Conservation (phyloP, 768 basidiomycete species). For the Hirschioporus abietinus region DNA sequence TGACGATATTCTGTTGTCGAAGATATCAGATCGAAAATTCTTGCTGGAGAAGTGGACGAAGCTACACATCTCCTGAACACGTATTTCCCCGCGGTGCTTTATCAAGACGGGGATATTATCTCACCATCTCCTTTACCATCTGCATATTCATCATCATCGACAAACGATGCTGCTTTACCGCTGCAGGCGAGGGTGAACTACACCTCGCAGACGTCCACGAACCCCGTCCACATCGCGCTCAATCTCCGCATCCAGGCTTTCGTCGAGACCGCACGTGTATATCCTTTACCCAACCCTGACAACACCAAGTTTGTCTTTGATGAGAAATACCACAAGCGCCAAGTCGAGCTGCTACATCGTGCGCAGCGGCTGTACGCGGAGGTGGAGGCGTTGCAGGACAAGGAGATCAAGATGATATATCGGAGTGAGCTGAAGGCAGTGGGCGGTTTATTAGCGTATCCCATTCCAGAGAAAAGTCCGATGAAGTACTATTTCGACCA, state of each 20-base stretch:
- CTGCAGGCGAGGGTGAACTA: conserved; percentile 39
- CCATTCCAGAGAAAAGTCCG: conserved; percentile 69
- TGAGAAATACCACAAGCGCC: conserved; percentile 21
- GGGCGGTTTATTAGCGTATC: conserved; percentile 77
- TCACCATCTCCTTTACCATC: not conserved
- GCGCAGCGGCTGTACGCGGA: conserved; percentile 66
- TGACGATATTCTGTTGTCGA: conserved; percentile 6
- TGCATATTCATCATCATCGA: not conserved
- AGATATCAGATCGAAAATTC: conserved; percentile 70
- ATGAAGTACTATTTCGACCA: conserved; percentile 72
- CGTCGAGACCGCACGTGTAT: conserved; percentile 76
- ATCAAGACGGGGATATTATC: conserved; percentile 15
- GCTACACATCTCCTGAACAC: conserved; percentile 61
- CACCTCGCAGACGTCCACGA: conserved; percentile 54
- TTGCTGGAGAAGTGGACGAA: conserved; percentile 70
- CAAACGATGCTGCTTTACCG: conserved; percentile 9
- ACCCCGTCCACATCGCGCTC: conserved; percentile 71
- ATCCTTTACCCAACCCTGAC: conserved; percentile 48
- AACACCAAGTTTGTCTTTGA: conserved; percentile 13
- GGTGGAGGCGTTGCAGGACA: conserved; percentile 48
- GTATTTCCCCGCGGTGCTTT: conserved; percentile 73
- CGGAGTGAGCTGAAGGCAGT: conserved; percentile 69
- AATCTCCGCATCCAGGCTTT: conserved; percentile 87
- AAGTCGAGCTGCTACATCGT: conserved; percentile 44
- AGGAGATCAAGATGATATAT: conserved; percentile 56